A percentile compares a stretch with the other conserved stretches of the same genome.
These are phyloP conservation scores for Penicillium verrucosum DNA, from an alignment of 2,329 filamentous ascomycete species.

Conservation along the genomic window DNA sequence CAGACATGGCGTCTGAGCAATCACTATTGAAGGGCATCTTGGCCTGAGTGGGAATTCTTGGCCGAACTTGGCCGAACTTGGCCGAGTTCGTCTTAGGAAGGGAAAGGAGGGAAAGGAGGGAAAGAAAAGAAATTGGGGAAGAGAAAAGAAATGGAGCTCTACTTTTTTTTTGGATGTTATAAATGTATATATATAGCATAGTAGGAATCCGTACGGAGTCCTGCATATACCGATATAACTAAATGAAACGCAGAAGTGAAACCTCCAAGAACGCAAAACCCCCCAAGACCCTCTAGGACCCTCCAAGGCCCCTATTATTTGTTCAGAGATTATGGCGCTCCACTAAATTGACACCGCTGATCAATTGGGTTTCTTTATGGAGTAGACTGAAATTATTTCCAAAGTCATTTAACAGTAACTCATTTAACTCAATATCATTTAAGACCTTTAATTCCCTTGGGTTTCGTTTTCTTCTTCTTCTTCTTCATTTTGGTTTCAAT, in stretches of 20 bases:
- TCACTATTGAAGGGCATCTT: neutral
- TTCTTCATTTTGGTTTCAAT: neutral
- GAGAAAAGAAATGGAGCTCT: neutral
- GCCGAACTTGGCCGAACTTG: neutral
- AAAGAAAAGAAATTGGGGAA: neutral
- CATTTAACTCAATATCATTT: neutral
- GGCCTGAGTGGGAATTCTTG: neutral
- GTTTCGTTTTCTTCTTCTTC: neutral
- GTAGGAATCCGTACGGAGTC: too few relatives aligned
- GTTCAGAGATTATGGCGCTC: neutral
- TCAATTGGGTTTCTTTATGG: neutral
- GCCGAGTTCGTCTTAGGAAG: neutral
- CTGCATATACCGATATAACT: too few relatives aligned
- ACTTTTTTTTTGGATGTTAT: neutral
- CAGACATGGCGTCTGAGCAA: neutral
- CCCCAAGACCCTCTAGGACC: neutral
- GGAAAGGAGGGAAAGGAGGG: neutral
- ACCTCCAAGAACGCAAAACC: neutral
- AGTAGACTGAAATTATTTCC: neutral
- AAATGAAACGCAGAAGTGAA: neutral
- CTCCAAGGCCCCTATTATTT: conserved; percentile 1
- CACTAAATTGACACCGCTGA: conserved; percentile 3
- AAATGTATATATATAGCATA: too few relatives aligned
- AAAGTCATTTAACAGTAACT: neutral
- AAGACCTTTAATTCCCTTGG: neutral